phyloP scores from a whole-genome alignment of 2,329 filamentous ascomycete species.

The Hypocreales sp. region DNA sequence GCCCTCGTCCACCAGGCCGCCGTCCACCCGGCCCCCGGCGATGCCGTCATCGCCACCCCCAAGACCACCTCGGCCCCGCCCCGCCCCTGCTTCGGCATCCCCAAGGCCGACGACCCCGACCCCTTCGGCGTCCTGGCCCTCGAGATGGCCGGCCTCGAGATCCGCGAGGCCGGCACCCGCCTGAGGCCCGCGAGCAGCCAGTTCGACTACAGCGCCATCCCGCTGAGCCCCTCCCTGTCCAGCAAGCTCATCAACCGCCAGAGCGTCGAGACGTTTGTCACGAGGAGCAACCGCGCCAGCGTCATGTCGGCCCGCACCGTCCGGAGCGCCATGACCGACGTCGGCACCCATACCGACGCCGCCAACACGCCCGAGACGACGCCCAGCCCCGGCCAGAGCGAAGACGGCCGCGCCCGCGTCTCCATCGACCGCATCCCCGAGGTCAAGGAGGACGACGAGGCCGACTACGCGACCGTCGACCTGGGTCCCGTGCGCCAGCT shows the following conservation, averaged over 20 bases:
- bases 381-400: constrained; percentile 37
- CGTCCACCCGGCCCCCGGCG: constrained; percentile 57
- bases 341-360: constrained; percentile 47
- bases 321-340: constrained; percentile 54
- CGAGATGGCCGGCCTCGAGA: constrained; percentile 80
- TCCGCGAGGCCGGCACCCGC: constrained; percentile 67
- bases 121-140: constrained; percentile 82
- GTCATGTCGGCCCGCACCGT: constrained; percentile 59
- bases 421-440: constrained; percentile 22
- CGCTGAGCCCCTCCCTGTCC: constrained; percentile 54
- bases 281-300: constrained; percentile 53
- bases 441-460: constrained; percentile 20
- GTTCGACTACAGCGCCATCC: constrained; percentile 68
- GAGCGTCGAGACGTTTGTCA: constrained; percentile 50
- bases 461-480: constrained; percentile 46
- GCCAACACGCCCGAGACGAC: constrained; percentile 36
- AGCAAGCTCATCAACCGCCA: constrained; percentile 44
- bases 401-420: constrained; percentile 29
- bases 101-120: constrained; percentile 68
- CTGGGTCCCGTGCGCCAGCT: constrained; percentile 31
- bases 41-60: constrained; percentile 42
- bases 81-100: constrained; percentile 55
- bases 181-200: constrained; percentile 59
- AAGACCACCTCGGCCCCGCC: constrained; percentile 19
- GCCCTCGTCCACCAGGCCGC: constrained; percentile 47